Evolutionary conservation across 176 grass and related monocot genomes (phyloP), one percentile per base, ranked within the genome.

Genomic region (Eragrostis nindensis): DNA sequence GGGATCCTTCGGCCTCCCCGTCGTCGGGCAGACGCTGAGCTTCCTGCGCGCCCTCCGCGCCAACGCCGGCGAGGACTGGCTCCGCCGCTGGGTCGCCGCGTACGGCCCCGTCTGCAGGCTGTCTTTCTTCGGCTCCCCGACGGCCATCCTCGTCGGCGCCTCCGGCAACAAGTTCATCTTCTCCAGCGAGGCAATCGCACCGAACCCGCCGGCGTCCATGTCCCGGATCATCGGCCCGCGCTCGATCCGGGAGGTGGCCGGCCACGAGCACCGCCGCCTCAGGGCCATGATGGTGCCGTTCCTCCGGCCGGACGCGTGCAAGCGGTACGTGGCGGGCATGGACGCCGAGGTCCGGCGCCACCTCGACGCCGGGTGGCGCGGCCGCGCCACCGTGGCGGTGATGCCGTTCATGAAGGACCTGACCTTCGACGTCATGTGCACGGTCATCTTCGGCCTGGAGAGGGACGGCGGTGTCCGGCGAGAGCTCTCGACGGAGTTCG

Each of bases 61-160:
- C 10, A 60, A 60, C 56, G 3, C 22, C 22, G 56, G 22, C 22
- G 56, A 60, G n/a, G 22, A 60, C 2, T 60, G 56, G 56, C 2
- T 60, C 10, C 56, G 56, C 0, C 56, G n/a, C 22, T 60, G 56
- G 56, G 3, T 13, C 10, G 6, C 39, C 26, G 24, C 41, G 42
- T 78, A 87, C 14, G 81, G 77, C 24, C 66, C 81, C 2, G 63
- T 85, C 24, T 87, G 39, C 0, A 74, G 82, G 75, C 21, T 87
- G 7, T 83, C 80, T 26, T 71, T 91, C 71, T 91, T 91, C 22
- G 76, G 71, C 39, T 14, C 12, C 17, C 70, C 70, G 24, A 80
- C 71, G 0, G 76, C 74, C 16, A 77, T 91, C 52, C 75, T 91
- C 30, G 15, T 27, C 13, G 84, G 76, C 25, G 0, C 69, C 4